Conservation (phyloP, 2,329 filamentous ascomycete species). For the Tolypocladium paradoxum region DNA sequence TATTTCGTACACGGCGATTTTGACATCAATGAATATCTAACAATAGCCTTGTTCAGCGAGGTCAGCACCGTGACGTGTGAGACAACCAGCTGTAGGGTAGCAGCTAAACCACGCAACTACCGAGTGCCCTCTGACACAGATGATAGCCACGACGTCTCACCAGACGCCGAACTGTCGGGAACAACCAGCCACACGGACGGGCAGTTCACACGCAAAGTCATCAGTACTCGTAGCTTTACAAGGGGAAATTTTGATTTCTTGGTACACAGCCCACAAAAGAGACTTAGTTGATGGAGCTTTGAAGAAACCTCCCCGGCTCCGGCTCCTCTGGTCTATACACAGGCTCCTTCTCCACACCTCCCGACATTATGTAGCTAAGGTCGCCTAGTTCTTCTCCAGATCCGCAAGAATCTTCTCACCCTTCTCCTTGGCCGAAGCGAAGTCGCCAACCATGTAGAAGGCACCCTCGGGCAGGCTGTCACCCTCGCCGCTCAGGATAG, state of each 20-base stretch:
- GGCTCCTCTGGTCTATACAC: conserved; percentile 50
- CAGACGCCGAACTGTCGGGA: not conserved
- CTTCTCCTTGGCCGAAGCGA: conserved; percentile 87
- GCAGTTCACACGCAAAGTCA: not conserved
- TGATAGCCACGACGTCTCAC: too few species aligned
- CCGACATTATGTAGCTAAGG: conserved; percentile 24
- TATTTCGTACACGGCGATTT: not conserved
- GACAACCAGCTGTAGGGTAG: not conserved
- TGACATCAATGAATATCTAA: not conserved
- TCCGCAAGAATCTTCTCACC: conserved; percentile 99
- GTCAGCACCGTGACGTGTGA: too few species aligned
- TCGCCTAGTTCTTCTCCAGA: conserved; percentile 54
- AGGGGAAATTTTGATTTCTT: conserved; percentile 43
- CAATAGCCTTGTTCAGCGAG: too few species aligned
- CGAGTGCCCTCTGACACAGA: too few species aligned
- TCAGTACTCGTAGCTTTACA: conserved; percentile 5
- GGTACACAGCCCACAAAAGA: conserved; percentile 53
- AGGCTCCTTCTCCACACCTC: conserved; percentile 27
- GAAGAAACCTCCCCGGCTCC: conserved; percentile 36
- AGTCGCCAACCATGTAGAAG: conserved; percentile 98
- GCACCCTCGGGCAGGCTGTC: conserved; percentile 89
- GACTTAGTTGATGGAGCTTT: conserved; percentile 42
- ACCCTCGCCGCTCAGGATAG: conserved; percentile 88
- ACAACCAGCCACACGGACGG: too few species aligned
- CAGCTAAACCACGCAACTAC: not conserved